These are phyloP conservation scores for Cladosporium oxysporum DNA, from an alignment of 2,329 filamentous ascomycete genomes.

Conservation along the genomic window DNA sequence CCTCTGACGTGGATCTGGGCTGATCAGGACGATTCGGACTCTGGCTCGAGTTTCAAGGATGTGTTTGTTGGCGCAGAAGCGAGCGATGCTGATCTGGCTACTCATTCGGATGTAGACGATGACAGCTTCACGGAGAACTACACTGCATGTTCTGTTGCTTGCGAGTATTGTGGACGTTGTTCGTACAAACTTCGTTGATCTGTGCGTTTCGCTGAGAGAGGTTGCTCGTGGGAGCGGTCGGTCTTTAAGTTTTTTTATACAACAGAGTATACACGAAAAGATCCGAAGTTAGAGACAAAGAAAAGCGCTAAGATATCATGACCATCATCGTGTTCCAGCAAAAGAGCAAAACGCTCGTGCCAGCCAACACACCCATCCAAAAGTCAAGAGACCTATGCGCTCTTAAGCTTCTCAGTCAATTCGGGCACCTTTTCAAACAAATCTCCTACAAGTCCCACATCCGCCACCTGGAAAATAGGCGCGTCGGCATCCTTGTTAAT, in stretches of 20 bases:
- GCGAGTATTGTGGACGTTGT: slow-evolving; percentile 24
- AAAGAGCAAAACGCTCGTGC: background rate
- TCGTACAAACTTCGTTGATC: slow-evolving; percentile 2
- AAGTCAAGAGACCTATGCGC: slow-evolving; percentile 4
- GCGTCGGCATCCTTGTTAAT: slow-evolving; percentile 98
- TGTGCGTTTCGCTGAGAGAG: background rate
- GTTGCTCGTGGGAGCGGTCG: background rate
- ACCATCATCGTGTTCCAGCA: slow-evolving; percentile 5
- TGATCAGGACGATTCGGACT: slow-evolving; percentile 1
- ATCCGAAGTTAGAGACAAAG: background rate
- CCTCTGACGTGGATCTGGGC: slow-evolving; percentile 17
- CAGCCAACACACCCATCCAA: background rate
- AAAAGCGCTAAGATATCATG: slow-evolving; percentile 16
- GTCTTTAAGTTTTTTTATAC: background rate
- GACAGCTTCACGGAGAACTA: slow-evolving; percentile 19
- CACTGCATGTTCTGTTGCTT: slow-evolving; percentile 24
- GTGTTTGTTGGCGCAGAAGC: background rate
- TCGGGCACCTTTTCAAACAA: slow-evolving; percentile 95
- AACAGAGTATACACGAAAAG: slow-evolving; percentile 1
- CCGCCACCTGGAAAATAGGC: slow-evolving; percentile 96
- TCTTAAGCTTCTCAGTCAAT: slow-evolving; percentile 90
- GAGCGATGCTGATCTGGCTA: background rate
- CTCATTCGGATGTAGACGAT: slow-evolving; percentile 19
- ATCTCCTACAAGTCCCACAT: slow-evolving; percentile 93
- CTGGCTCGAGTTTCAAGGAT: background rate